These are phyloP conservation scores for Baeospora myosura DNA, from an alignment of 1,284 basidiomycete species.

Conservation along the genomic window DNA sequence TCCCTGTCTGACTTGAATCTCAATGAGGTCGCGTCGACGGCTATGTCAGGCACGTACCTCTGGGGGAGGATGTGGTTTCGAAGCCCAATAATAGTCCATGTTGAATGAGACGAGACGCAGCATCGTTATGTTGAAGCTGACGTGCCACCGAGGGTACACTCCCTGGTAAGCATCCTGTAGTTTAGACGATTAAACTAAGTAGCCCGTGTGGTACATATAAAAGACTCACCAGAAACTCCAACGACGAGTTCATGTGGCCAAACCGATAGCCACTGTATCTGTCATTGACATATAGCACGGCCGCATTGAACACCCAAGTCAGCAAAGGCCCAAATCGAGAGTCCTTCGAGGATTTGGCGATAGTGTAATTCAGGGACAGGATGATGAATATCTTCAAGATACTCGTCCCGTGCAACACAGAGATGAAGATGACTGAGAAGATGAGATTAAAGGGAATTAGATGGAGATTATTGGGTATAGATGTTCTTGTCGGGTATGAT, in stretches of 20 bases:
- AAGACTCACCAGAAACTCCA: slow-evolving; percentile 36
- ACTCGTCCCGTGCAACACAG: slow-evolving; percentile 84
- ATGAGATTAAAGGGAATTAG: slow-evolving; percentile 50
- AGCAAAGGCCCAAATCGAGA: slow-evolving; percentile 41
- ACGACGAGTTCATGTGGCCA: slow-evolving; percentile 43
- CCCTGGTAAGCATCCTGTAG: slow-evolving; percentile 63
- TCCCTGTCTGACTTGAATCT: slow-evolving; percentile 21
- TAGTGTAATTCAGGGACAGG: slow-evolving; percentile 62
- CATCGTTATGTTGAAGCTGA: slow-evolving; percentile 97
- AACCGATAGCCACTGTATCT: slow-evolving; percentile 73
- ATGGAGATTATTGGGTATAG: slow-evolving; percentile 26
- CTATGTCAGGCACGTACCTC: slow-evolving; percentile 37
- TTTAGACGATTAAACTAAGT: slow-evolving; percentile 6
- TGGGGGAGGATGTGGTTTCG: slow-evolving; percentile 25
- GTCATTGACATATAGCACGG: slow-evolving; percentile 76
- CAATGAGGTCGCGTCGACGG: slow-evolving; percentile 12
- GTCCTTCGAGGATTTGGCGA: slow-evolving; percentile 44
- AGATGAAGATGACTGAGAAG: slow-evolving; percentile 65
- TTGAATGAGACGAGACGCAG: slow-evolving; percentile 88
- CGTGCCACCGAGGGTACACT: slow-evolving; percentile 84
- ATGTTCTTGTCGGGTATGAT: slow-evolving; percentile 14
- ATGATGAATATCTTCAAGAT: slow-evolving; percentile 75
- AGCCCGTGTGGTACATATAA: neutral
- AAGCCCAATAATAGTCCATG: slow-evolving; percentile 88
- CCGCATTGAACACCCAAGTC: slow-evolving; percentile 75